A percentile compares a stretch with the other conserved stretches of the same genome.
These are phyloP conservation scores for Lathyrus tuberosus DNA, from an alignment of 306 rosid species.

Conservation along the genomic window DNA sequence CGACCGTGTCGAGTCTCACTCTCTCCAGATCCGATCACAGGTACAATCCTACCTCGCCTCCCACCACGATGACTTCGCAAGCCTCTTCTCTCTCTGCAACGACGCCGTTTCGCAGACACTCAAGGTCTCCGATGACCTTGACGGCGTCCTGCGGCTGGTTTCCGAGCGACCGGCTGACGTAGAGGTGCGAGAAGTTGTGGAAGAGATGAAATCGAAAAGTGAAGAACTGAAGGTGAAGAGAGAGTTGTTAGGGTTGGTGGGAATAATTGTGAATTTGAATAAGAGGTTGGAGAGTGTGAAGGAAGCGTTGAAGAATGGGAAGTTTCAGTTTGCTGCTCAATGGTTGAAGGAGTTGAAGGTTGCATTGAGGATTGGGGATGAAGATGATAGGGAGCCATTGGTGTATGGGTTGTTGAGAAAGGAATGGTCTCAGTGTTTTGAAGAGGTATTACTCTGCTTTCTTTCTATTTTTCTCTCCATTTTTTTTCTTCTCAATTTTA, in stretches of 20 bases:
- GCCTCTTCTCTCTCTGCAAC: slow-evolving; percentile 72
- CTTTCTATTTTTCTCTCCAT: background rate
- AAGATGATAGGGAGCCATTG: slow-evolving; percentile 64
- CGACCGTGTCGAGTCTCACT: slow-evolving; percentile 93
- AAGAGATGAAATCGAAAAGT: slow-evolving; percentile 60
- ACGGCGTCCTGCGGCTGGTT: slow-evolving; percentile 45
- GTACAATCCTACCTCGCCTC: slow-evolving; percentile 73
- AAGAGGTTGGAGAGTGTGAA: slow-evolving; percentile 58
- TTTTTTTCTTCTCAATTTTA: background rate
- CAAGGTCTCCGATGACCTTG: slow-evolving; percentile 51
- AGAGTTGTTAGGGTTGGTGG: slow-evolving; percentile 65
- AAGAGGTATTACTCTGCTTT: slow-evolving; percentile 60
- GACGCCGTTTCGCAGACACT: slow-evolving; percentile 68
- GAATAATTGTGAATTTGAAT: slow-evolving; percentile 50
- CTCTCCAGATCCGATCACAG: slow-evolving; percentile 75
- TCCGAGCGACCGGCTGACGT: slow-evolving; percentile 63
- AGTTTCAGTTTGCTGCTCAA: slow-evolving; percentile 69
- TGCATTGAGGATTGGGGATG: slow-evolving; percentile 52
- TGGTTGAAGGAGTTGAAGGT: slow-evolving; percentile 65
- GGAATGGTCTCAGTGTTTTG: slow-evolving; percentile 84
- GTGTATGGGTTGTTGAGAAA: slow-evolving; percentile 75
- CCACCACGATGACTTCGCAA: slow-evolving; percentile 71
- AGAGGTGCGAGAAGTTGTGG: slow-evolving; percentile 56
- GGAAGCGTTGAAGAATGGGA: slow-evolving; percentile 67
- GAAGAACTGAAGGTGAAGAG: slow-evolving; percentile 65